Conservation (phyloP, 2,329 filamentous ascomycete genomes). For the Sporothrix protearum region DNA sequence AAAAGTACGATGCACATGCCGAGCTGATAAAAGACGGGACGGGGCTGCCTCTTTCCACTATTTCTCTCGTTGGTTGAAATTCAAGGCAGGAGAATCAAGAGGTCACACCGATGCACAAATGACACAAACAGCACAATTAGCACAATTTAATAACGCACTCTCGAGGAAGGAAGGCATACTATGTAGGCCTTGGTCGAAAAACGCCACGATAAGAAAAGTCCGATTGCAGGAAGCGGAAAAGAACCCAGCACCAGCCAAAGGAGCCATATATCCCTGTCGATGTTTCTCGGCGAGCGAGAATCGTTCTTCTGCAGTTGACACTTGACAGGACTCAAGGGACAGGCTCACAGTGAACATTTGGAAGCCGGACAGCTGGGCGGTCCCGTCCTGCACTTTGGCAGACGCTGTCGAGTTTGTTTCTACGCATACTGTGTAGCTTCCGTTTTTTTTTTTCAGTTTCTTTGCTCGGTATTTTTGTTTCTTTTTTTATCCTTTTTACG, state of each 20-base stretch:
- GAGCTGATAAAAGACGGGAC: background rate
- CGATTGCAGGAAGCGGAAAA: slow-evolving; percentile 6
- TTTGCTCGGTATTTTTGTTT: background rate
- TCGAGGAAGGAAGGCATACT: background rate
- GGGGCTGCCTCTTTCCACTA: background rate
- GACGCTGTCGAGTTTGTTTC: background rate
- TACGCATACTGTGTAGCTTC: no score
- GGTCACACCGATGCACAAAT: background rate
- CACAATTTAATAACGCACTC: background rate
- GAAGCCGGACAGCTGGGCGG: background rate
- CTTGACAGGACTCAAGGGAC: background rate
- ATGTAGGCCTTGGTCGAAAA: slow-evolving; percentile 12
- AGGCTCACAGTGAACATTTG: background rate
- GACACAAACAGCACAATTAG: no score
- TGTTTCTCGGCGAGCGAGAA: background rate
- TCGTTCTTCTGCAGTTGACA: background rate
- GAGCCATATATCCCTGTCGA: slow-evolving; percentile 10
- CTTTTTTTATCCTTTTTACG: slow-evolving; percentile 9
- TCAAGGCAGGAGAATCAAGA: background rate
- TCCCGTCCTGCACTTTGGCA: background rate
- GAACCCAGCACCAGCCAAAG: background rate
- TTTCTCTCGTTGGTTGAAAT: background rate
- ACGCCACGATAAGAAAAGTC: slow-evolving; percentile 16
- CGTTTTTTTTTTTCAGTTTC: background rate
- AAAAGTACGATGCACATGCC: slow-evolving; percentile 7